These are phyloP conservation scores for Dunaliella primolecta DNA, from an alignment of 139 green algal species.

Conservation along the genomic window DNA sequence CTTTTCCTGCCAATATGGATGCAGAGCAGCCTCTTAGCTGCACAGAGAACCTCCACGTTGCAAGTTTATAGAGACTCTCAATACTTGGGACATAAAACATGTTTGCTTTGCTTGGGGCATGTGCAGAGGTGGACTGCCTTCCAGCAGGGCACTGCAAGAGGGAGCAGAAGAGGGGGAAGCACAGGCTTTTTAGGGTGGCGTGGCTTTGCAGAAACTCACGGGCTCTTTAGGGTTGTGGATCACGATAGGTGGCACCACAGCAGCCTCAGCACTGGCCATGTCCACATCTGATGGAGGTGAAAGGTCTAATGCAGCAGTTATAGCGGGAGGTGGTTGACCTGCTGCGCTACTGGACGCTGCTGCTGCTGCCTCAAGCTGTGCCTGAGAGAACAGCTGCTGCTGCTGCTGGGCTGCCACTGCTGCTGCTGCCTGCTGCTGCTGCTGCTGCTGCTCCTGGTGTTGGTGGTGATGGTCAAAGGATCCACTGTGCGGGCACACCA, in stretches of 20 bases:
- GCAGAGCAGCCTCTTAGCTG: too few relatives aligned
- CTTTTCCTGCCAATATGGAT: too few relatives aligned
- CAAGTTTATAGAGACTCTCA: too few relatives aligned
- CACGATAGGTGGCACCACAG: slow-evolving; percentile 51
- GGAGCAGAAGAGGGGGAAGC: neutral
- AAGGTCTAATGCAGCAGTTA: neutral
- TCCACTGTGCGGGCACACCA: neutral
- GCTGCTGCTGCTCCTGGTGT: slow-evolving; percentile 25
- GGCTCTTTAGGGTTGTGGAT: slow-evolving; percentile 57
- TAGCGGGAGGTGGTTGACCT: neutral
- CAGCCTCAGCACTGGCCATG: slow-evolving; percentile 55
- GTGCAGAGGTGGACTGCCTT: too few relatives aligned
- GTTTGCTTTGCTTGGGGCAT: too few relatives aligned
- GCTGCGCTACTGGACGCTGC: slow-evolving; percentile 12
- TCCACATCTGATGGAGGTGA: slow-evolving; percentile 47
- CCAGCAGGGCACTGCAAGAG: too few relatives aligned
- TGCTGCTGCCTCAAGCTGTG: slow-evolving; percentile 19
- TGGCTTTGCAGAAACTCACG: slow-evolving; percentile 26
- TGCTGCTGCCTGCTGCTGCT: slow-evolving; percentile 23
- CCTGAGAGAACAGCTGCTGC: slow-evolving; percentile 8
- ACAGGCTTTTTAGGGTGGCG: neutral
- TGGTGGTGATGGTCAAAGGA: slow-evolving; percentile 25
- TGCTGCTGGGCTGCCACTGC: slow-evolving; percentile 30
- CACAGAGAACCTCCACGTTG: too few relatives aligned
- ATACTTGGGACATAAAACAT: too few relatives aligned